Conservation (phyloP, 2,329 filamentous ascomycete species). For the Colletotrichum sp. region DNA sequence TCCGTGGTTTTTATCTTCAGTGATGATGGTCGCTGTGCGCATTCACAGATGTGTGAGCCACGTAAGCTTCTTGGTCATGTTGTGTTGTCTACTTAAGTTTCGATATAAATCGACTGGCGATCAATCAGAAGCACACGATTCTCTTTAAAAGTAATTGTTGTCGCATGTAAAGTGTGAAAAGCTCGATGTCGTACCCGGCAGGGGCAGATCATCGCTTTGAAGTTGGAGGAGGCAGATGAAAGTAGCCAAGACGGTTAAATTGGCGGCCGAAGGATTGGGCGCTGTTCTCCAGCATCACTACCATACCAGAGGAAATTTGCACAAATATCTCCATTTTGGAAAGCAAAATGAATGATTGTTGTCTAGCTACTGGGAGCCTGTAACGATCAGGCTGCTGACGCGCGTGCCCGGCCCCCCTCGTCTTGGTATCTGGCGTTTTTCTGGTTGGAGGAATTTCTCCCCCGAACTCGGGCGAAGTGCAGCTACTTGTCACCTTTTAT, state of each 20-base stretch:
- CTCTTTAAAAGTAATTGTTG: neutral
- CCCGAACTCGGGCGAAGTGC: neutral
- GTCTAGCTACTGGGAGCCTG: neutral
- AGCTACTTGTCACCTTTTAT: neutral
- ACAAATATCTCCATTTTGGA: neutral
- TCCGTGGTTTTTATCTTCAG: neutral
- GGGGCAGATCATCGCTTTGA: neutral
- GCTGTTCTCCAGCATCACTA: neutral
- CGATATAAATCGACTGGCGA: neutral
- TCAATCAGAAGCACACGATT: neutral
- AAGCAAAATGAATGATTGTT: neutral
- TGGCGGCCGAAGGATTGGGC: neutral
- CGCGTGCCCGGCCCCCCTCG: neutral
- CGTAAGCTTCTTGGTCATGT: neutral
- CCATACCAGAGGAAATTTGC: neutral
- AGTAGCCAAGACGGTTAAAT: constrained; percentile 1
- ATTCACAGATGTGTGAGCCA: fast-evolving
- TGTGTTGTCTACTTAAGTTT: neutral
- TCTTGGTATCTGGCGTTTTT: constrained; percentile 2
- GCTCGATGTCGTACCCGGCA: neutral
- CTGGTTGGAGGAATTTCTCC: neutral
- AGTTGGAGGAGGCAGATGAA: neutral
- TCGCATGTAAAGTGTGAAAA: neutral
- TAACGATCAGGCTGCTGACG: neutral
- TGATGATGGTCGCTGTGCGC: neutral